Evolutionary conservation across 208 protist genomes (phyloP), one percentile per base, ranked within the genome.

Genomic region (Trypanosoma platydactyli): DNA sequence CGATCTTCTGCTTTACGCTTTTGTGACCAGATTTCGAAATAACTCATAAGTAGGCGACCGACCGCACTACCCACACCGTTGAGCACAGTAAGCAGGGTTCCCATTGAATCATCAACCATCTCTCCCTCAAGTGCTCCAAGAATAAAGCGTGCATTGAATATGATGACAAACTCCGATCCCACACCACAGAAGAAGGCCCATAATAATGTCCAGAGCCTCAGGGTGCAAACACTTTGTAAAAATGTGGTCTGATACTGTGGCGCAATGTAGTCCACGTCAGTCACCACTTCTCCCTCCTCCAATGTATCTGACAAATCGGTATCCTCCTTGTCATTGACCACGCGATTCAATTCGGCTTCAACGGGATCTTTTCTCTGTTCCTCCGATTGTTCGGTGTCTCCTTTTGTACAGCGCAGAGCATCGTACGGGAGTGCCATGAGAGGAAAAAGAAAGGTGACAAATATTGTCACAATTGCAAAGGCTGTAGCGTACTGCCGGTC

Each of bases 391-490:
- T 58, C 18, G 7, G 30, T 22, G 27, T 52, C 0, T 33, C 40
- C 3, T 33, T 1, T 5, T 9, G 16, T 49, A 25, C 60, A 16
- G 41, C 89, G 80, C 16, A 94, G 59, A 65, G 67, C 83, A 3
- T 68, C 73, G 13, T 75, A 57, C 11, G 85, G 88, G 29, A 89
- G 33, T 15, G 85, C 83, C 64, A 92, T 86, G 41, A 84, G 29
- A 5, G 49, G 48, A 58, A 81, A 79, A 27, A 77, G 24, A 3
- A 62, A 22, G 27, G 84, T 59, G 1, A 89, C 3, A 1, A 44
- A 64, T 18, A 85, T 55, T 3, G 83, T 78, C 38, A 71, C 46
- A 25, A 77, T 20, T 0, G 85, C 84, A 73, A 92, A 86, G 9
- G 49, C 61, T 4, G 68, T 24, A 18, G 79, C 74, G 57, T 63